Base-by-base conservation (phyloP, 345 rosid species). In the Aquilaria yunnanensis region DNA sequence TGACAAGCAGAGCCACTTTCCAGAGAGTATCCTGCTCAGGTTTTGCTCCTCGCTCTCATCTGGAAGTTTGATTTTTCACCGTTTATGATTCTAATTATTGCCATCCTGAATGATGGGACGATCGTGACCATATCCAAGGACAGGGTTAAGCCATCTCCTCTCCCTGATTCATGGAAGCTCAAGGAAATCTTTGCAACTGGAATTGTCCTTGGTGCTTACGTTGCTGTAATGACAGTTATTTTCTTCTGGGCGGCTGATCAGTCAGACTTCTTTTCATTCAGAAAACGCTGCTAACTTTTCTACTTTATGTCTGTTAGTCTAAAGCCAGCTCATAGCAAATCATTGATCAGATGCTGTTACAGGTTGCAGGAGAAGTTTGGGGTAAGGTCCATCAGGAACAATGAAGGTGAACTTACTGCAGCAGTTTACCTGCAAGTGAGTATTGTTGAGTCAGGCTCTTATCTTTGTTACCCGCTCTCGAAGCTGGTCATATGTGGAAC, bases 31-130 rank as follows among this genome's bases (percentile, higher is more conserved):
- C 43, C 96, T 92, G 65, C 66, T 89, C 46, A 96, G 97, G 14
- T 92, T 92, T 64, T 85, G 85, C 84, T 92, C 49, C 81, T 92
- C 47, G 96, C 96, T 57, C 96, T 92, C 5, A 87, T 92, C 43
- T 92, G 98, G 98, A 76, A 89, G 77, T 92, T 82, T 8, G 96
- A 92, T 67, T 89, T 92, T 80, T 87, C 98, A 6, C 97, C 98
- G 23, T 92, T 92, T 88, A 89, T 92, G 97, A 96, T 92, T 52
- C 73, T 92, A 52, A 80, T 92, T 62, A 78, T 92, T n/a, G 97
- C 98, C 7, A 78, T 92, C 67, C 79, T 92, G 61, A 92, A 92
- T 59, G 96, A 92, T 66, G 96, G 93, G 47, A 87, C 95, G 5
- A 87, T 87, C 73, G 87, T 87, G 97, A 87, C 95, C 46, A 87